Percentiles rank a stretch among this genome's conserved stretches.
phyloP scores from a whole-genome alignment of 805 yeast genomes.

The Monosporozyma unispora region DNA sequence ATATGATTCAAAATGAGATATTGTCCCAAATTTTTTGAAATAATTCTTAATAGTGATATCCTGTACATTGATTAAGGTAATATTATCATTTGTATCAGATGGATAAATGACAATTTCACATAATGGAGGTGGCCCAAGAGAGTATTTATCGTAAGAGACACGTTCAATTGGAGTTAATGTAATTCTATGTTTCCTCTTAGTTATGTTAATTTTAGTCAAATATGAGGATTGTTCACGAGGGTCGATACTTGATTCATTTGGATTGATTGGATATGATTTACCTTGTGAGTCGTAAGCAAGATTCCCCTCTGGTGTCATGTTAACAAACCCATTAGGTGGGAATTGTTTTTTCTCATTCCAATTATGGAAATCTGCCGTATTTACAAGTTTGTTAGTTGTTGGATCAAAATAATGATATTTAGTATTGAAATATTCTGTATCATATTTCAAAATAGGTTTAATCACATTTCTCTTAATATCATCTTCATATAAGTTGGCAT shows the following conservation, averaged over 20 bases:
- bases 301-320: not conserved
- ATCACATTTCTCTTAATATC: not conserved
- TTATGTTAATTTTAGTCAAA: not conserved
- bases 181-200: constrained; percentile 13
- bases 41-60: constrained; percentile 36
- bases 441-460: constrained; percentile 15
- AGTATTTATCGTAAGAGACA: constrained; percentile 55
- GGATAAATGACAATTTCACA: constrained; percentile 64
- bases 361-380: constrained; percentile 17
- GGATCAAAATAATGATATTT: constrained; percentile 29
- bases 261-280: constrained; percentile 9
- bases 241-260: constrained; percentile 15
- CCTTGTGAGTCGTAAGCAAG: constrained; percentile 8
- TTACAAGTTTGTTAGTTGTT: constrained; percentile 11
- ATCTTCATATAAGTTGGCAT: not conserved
- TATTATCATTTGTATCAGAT: constrained; percentile 5
- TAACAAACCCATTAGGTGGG: constrained; percentile 22
- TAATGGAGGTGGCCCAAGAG: constrained; percentile 68
- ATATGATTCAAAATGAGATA: constrained; percentile 48
- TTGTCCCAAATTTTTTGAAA: constrained; percentile 53
- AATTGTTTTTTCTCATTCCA: constrained; percentile 17
- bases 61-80: constrained; percentile 7
- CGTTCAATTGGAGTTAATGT: constrained; percentile 13
- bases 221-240: constrained; percentile 15
- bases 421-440: constrained; percentile 13